Evolutionary conservation across 106 monocot genomes (phyloP).

Genomic region (Phalaenopsis equestris): DNA sequence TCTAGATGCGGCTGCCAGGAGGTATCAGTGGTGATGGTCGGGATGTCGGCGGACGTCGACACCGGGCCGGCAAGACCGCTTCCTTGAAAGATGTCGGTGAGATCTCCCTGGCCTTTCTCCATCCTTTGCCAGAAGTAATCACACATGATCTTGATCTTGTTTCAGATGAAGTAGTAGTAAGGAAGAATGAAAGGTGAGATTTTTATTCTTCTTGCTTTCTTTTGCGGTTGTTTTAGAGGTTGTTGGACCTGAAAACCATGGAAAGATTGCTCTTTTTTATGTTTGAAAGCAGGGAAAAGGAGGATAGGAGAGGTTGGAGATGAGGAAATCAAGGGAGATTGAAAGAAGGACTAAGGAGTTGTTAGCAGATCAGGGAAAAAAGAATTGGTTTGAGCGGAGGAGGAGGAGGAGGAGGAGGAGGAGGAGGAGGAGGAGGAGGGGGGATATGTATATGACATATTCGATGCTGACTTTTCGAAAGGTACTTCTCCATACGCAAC

Average conservation of each 20-base stretch:
- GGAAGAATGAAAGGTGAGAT: not conserved
- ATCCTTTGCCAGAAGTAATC: not conserved
- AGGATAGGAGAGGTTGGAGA: too few species aligned
- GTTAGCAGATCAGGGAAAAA: not conserved
- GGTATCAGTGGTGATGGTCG: not conserved
- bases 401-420: not conserved
- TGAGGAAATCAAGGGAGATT: not conserved
- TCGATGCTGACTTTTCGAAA: not conserved
- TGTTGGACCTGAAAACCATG: not conserved
- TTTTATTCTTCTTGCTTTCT: not conserved
- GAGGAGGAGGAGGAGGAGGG: not conserved
- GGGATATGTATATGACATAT: too few species aligned
- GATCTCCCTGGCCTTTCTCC: slow-evolving; percentile 30
- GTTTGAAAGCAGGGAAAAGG: too few species aligned
- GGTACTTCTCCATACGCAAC: not conserved
- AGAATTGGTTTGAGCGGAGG: not conserved
- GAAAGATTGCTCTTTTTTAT: not conserved
- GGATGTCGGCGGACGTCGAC: not conserved
- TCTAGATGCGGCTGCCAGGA: slow-evolving; percentile 10
- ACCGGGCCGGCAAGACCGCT: not conserved
- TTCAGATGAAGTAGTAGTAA: too few species aligned
- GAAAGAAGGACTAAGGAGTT: not conserved
- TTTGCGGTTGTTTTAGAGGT: not conserved
- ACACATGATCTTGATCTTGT: slow-evolving; percentile 1
- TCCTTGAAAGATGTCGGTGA: slow-evolving; percentile 29